These are phyloP conservation scores for Condylostoma magnum DNA, from an alignment of 169 alveolate genomes.

Conservation along the genomic window DNA sequence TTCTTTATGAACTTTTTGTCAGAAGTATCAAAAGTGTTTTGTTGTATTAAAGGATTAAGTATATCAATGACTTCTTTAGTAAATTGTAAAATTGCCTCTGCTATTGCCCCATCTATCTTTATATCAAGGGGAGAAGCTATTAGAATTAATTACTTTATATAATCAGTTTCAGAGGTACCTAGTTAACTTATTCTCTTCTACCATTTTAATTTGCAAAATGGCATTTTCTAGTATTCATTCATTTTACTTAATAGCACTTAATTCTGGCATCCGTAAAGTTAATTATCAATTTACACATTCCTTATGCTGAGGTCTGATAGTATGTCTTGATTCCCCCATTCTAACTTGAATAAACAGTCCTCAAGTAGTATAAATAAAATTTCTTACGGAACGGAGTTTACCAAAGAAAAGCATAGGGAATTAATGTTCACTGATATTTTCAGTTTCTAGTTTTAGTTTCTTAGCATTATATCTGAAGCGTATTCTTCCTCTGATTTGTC, in stretches of 20 bases:
- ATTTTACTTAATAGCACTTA: conserved; percentile 3
- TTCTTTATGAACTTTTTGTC: no score
- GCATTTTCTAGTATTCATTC: no score
- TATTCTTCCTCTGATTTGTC: conserved; percentile 1
- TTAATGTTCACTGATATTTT: not conserved
- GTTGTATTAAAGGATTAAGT: no score
- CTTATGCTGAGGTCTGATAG: not conserved
- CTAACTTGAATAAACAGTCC: not conserved
- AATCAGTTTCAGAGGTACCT: no score
- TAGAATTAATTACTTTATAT: no score
- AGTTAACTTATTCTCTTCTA: no score
- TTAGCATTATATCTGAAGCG: not conserved
- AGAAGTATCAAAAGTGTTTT: no score
- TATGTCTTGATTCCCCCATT: not conserved
- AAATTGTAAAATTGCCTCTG: no score
- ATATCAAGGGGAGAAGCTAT: no score
- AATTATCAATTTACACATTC: conserved; percentile 1
- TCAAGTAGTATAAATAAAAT: not conserved
- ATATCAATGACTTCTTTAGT: no score
- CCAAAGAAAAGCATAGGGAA: conserved; percentile 2
- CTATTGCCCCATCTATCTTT: no score
- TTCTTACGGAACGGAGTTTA: conserved; percentile 14
- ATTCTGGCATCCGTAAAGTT: not conserved
- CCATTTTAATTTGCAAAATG: no score
- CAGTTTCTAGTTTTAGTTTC: not conserved